Conservation (phyloP, 2,329 filamentous ascomycete species). For the Ceratocystis colombiana region DNA sequence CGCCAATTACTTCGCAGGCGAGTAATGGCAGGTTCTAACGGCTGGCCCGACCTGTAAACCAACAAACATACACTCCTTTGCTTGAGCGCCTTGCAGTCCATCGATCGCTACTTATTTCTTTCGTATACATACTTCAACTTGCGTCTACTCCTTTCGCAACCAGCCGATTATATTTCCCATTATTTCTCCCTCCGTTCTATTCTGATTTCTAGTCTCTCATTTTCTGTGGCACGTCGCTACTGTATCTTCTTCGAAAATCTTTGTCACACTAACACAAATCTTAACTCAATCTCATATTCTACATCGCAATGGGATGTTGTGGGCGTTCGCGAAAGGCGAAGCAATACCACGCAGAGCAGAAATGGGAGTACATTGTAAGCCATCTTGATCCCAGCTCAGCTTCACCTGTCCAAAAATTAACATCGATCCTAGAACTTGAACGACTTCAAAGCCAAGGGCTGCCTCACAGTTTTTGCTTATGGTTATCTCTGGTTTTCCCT, state of each 20-base stretch:
- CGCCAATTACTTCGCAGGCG: slow-evolving; percentile 25
- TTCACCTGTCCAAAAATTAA: slow-evolving; percentile 27
- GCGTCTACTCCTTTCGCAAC: neutral
- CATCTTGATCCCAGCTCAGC: slow-evolving; percentile 5
- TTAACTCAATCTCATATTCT: neutral
- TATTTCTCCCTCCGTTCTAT: neutral
- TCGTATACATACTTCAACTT: neutral
- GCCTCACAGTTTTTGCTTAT: slow-evolving; percentile 69
- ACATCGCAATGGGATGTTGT: slow-evolving; percentile 50
- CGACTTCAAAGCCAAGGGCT: slow-evolving; percentile 79
- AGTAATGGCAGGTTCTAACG: slow-evolving; percentile 25
- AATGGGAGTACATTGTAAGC: slow-evolving; percentile 86
- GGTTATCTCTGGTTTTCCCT: slow-evolving; percentile 74
- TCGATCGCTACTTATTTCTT: neutral
- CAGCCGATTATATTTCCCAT: no score
- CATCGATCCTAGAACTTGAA: slow-evolving; percentile 35
- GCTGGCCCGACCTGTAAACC: slow-evolving; percentile 24
- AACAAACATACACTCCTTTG: slow-evolving; percentile 6
- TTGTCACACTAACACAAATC: neutral
- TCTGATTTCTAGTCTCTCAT: neutral
- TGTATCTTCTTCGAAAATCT: neutral
- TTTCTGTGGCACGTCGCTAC: neutral
- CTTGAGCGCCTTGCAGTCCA: neutral
- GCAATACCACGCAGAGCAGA: slow-evolving; percentile 68
- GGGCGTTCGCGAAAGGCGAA: slow-evolving; percentile 51